Conservation (phyloP, 2,329 filamentous ascomycete species). For the Diaporthe nobilis region DNA sequence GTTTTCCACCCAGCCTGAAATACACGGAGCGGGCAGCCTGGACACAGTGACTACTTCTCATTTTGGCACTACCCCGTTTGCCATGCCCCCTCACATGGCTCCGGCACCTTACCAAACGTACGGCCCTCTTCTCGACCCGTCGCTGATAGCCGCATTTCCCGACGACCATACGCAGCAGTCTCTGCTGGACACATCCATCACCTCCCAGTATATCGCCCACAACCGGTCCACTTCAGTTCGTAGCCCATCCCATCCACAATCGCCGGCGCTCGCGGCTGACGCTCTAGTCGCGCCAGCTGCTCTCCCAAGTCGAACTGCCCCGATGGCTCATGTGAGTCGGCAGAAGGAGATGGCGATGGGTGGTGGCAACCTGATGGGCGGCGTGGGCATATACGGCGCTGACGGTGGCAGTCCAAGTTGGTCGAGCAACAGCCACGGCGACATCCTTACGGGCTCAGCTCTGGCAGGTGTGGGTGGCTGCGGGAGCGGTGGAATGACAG, state of each 20-base stretch:
- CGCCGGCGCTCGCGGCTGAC: conserved; percentile 62
- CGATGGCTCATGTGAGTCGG: conserved; percentile 55
- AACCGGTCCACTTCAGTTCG: conserved; percentile 61
- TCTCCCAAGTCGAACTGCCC: conserved; percentile 54
- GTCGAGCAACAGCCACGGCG: conserved; percentile 29
- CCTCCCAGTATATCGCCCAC: conserved; percentile 47
- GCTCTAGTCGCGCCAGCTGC: conserved; percentile 62
- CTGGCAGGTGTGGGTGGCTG: conserved; percentile 48
- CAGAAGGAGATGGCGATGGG: conserved; percentile 57
- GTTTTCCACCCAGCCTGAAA: conserved; percentile 44
- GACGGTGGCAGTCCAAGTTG: conserved; percentile 34
- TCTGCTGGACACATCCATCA: conserved; percentile 38
- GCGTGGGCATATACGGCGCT: conserved; percentile 7
- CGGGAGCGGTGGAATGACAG: conserved; percentile 41
- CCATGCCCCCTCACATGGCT: conserved; percentile 48
- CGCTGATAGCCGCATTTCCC: conserved; percentile 54
- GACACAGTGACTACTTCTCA: conserved; percentile 48
- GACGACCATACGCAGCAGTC: conserved; percentile 54
- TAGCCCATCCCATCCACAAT: conserved; percentile 63
- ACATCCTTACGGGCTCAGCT: conserved; percentile 53
- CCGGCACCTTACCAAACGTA: conserved; percentile 52
- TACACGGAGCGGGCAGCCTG: conserved; percentile 44
- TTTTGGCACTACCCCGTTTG: conserved; percentile 48
- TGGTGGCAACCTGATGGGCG: conserved; percentile 23
- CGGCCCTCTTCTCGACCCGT: conserved; percentile 52